Evolutionary conservation across 805 yeast genomes (phyloP), one percentile per base, ranked within the genome.

Genomic region (Pichia sporocuriosa): DNA sequence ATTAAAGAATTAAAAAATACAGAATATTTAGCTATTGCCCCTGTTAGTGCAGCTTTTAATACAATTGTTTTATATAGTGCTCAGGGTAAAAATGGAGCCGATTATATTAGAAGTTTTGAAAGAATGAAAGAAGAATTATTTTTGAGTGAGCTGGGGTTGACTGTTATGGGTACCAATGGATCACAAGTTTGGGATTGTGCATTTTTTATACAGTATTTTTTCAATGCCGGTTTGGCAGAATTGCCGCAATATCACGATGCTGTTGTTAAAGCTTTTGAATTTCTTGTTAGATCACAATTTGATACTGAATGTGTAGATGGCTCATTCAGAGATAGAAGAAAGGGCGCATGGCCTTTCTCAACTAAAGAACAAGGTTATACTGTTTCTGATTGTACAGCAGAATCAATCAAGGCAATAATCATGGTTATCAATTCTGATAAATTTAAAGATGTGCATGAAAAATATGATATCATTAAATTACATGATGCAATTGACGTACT

Each of bases 131-230:
- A 93, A 53, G 79, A 78, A 28, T 54, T 87, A 39, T 88, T 84
- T 62, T 81, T 83, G 65, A 94, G 96, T 0, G 84, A 88, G 0
- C 84, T 83, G 57, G 99, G 99, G 4, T 72, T 93, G 79, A 76
- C 90, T 2, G 83, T 86, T 43, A 86, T 84, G 85, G 99, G 99
- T 3, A 93, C 99, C 0, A 93, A 93, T 61, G 99, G 99, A 20
- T 86, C 85, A 0, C 99, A 93, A 63, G 89, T 83, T 1, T 93
- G 99, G 98, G 99, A 93, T 61, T 80, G 81, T 22, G 89, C 97
- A 0, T 90, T 93, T 65, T 83, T 85, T 42, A 69, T 93, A 21
- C 98, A 93, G 57, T 85, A 86, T 54, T 73, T 77, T 47, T 79
- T 86, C 45, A 67, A 74, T 54, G 84, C 95, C 0, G 96, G 95